Conservation (phyloP, 768 basidiomycete genomes). For the Russula foetens region DNA sequence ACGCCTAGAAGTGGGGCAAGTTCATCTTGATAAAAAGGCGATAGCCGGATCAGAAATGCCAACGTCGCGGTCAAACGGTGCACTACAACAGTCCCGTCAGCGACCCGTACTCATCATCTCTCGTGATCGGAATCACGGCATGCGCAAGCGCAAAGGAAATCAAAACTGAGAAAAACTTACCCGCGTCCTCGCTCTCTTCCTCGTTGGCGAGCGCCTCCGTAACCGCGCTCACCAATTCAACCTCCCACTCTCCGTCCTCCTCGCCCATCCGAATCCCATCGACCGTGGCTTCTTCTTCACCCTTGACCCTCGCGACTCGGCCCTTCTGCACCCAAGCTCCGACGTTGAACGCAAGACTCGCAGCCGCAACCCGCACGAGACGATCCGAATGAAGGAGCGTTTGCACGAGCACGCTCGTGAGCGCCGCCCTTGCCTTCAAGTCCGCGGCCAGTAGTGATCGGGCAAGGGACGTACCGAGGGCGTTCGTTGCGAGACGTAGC, state of each 20-base stretch:
- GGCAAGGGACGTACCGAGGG: slow-evolving; percentile 42
- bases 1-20: slow-evolving; percentile 58
- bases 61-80: slow-evolving; percentile 78
- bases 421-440: slow-evolving; percentile 26
- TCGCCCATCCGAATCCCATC: slow-evolving; percentile 32
- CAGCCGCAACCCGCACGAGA: slow-evolving; percentile 66
- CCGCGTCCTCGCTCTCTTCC: slow-evolving; percentile 67
- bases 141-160: not conserved
- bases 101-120: not conserved
- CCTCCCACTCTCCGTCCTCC: slow-evolving; percentile 76
- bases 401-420: slow-evolving; percentile 54
- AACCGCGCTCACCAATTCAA: slow-evolving; percentile 78
- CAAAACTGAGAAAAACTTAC: slow-evolving; percentile 50
- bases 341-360: slow-evolving; percentile 74
- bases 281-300: slow-evolving; percentile 22
- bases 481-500: slow-evolving; percentile 62
- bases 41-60: slow-evolving; percentile 66
- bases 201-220: slow-evolving; percentile 72
- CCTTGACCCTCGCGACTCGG: slow-evolving; percentile 38
- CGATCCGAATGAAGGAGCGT: slow-evolving; percentile 62
- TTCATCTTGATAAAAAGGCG: slow-evolving; percentile 55
- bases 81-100: slow-evolving; percentile 35
- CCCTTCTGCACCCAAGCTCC: slow-evolving; percentile 57
- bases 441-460: slow-evolving; percentile 33
- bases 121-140: not conserved